Percentiles rank a stretch among this genome's conserved stretches.
Conservation (phyloP, 495 filamentous ascomycete species). For the Geoglossum glabrum region DNA sequence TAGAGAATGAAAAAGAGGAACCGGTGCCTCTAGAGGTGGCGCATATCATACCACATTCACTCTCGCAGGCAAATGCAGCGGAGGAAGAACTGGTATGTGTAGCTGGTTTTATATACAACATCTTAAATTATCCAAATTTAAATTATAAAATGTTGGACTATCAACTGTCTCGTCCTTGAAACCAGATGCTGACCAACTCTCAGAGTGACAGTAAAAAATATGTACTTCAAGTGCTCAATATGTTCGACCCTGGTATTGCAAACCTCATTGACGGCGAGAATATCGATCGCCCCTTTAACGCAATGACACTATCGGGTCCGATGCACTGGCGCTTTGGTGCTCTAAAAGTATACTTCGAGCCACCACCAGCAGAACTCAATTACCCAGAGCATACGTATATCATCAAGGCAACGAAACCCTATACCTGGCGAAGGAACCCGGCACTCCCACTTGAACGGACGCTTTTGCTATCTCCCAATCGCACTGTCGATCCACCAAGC, state of each 20-base stretch:
- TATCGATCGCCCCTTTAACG: conserved; percentile 4
- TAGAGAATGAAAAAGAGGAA: background rate
- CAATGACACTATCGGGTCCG: background rate
- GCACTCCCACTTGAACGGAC: background rate
- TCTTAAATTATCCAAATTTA: too few species aligned
- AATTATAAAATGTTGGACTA: too few species aligned
- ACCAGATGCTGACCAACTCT: background rate
- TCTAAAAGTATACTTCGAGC: background rate
- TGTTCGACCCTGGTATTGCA: conserved; percentile 5
- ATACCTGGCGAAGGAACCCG: too few species aligned
- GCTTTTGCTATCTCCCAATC: conserved; percentile 5
- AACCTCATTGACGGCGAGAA: background rate
- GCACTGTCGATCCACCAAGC: conserved; percentile 16
- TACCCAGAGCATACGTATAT: background rate
- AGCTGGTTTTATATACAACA: too few species aligned
- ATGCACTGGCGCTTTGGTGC: background rate
- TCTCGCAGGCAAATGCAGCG: background rate
- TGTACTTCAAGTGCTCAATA: background rate
- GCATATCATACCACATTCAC: conserved; percentile 3
- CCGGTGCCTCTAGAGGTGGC: background rate
- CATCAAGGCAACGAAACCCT: background rate
- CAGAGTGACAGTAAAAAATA: conserved; percentile 2
- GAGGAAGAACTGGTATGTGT: background rate
- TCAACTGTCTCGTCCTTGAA: background rate
- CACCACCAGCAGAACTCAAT: background rate